Evolutionary conservation across 2,329 filamentous ascomycete species (phyloP).

Genomic region (Claviceps humidiphila): DNA sequence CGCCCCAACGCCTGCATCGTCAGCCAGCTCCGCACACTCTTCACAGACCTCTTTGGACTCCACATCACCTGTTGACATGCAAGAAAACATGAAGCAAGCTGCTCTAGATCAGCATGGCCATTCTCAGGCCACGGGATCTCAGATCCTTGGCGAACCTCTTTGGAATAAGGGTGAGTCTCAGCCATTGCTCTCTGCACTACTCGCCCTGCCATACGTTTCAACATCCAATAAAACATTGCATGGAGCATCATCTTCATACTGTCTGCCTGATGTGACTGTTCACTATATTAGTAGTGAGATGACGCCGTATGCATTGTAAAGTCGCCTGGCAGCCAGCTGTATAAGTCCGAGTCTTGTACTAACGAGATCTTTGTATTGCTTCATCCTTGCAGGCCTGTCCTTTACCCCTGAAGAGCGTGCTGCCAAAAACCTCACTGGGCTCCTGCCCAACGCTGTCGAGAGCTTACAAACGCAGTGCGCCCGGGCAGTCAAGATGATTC

Average conservation of each 20-base stretch:
- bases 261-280: background rate
- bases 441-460: slow-evolving; percentile 52
- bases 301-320: background rate
- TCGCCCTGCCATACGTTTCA: background rate
- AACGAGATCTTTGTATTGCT: background rate
- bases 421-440: slow-evolving; percentile 50
- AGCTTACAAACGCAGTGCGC: slow-evolving; percentile 45
- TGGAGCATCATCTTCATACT: background rate
- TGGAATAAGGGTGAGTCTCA: slow-evolving; percentile 49
- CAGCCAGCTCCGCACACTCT: slow-evolving; percentile 31
- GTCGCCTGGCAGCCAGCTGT: background rate
- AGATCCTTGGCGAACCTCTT: slow-evolving; percentile 46
- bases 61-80: slow-evolving; percentile 43
- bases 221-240: background rate
- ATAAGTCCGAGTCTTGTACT: background rate
- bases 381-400: slow-evolving; percentile 36
- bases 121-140: slow-evolving; percentile 42
- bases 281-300: background rate
- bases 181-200: background rate
- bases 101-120: slow-evolving; percentile 43
- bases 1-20: slow-evolving; percentile 41
- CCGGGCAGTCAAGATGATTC: slow-evolving; percentile 62
- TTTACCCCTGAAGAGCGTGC: slow-evolving; percentile 52
- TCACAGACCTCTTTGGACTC: slow-evolving; percentile 41
- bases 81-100: slow-evolving; percentile 47